Base-by-base conservation (phyloP, 495 filamentous ascomycete genomes). In the Ascobolus immersus region DNA sequence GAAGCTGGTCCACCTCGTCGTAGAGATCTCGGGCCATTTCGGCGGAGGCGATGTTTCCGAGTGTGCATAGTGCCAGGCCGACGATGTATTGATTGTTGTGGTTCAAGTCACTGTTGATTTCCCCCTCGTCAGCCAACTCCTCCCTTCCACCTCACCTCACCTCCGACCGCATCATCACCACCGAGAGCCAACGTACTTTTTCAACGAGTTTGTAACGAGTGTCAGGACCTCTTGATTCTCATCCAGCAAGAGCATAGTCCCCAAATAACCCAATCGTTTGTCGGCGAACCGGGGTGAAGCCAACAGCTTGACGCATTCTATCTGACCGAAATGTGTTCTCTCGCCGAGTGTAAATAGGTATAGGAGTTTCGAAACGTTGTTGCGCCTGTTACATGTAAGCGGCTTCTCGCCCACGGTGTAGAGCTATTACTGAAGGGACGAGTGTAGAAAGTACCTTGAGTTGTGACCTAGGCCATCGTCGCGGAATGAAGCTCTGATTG, bases 21-120 rank as follows among this genome's bases (percentile, higher is more conserved):
- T 94, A 96, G 14, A 96, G 61, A 55, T 96, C 86, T 56, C 86
- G 67, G n/a, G 84, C 86, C 86, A 96, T 96, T 52, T 96, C 86
- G 44, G 91, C 60, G 6, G 81, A 91, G 33, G 89, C 86, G 42
- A 96, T 96, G 49, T 96, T 96, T 28, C 82, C 86, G 21, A 96
- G 66, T 1, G 86, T 84, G 48, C 81, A 92, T 19, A 96, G 69
- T 35, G 86, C 89, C 25, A 94, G 71, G 28, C 86, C 86, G 47
- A 94, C 86, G 38, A 96, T 79, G 53, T 94, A 96, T 55, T 96
- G 86, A 50, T 96, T 96, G 36, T 79, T 84, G 56, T 94, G 86
- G 37, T 80, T 77, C 32, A 94, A 64, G 50, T 94, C 84, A 64
- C 82, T 93, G 45, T 21, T 15, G n/a, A n/a, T n/a, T n/a, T n/a